A percentile compares a stretch with the other conserved stretches of the same genome.
Evolutionary conservation across 495 filamentous ascomycete species (phyloP).

Genomic region (Emericellopsis terricola): DNA sequence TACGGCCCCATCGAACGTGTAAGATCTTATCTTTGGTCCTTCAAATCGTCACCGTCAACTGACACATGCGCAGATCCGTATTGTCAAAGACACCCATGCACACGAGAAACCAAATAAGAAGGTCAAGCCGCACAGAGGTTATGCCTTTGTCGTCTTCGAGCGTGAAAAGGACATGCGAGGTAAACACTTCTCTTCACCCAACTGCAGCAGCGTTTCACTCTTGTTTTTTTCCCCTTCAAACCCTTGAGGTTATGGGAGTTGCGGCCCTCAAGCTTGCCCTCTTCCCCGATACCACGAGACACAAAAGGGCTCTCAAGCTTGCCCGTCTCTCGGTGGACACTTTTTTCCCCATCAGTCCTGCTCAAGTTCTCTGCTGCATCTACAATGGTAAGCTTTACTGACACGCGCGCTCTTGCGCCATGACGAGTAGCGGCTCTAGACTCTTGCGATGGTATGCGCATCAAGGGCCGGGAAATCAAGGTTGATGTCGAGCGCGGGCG

Average conservation of each 20-base stretch:
- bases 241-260: not conserved
- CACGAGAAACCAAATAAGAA: constrained; percentile 53
- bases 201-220: constrained; percentile 12
- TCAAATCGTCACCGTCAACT: constrained; percentile 6
- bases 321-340: constrained; percentile 21
- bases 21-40: constrained; percentile 9
- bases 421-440: constrained; percentile 38
- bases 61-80: constrained; percentile 54
- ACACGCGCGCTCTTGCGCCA: constrained; percentile 37
- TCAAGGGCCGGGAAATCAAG: constrained; percentile 79
- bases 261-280: constrained; percentile 16
- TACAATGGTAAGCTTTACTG: constrained; percentile 33
- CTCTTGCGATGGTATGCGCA: constrained; percentile 64
- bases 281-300: constrained; percentile 16
- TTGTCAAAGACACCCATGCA: constrained; percentile 51
- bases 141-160: constrained; percentile 95
- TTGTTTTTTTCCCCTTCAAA: constrained; percentile 1
- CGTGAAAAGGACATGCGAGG: constrained; percentile 99
- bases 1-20: constrained; percentile 92
- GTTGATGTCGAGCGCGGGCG: constrained; percentile 95
- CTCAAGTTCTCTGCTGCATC: too few relatives aligned
- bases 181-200: constrained; percentile 33
- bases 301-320: constrained; percentile 36
- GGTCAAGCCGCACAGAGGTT: constrained; percentile 76
- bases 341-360: constrained; percentile 5